Evolutionary conservation across 352 stramenopile species (phyloP), one percentile per base, ranked within the genome.

Genomic region (Phytophthora quininea): DNA sequence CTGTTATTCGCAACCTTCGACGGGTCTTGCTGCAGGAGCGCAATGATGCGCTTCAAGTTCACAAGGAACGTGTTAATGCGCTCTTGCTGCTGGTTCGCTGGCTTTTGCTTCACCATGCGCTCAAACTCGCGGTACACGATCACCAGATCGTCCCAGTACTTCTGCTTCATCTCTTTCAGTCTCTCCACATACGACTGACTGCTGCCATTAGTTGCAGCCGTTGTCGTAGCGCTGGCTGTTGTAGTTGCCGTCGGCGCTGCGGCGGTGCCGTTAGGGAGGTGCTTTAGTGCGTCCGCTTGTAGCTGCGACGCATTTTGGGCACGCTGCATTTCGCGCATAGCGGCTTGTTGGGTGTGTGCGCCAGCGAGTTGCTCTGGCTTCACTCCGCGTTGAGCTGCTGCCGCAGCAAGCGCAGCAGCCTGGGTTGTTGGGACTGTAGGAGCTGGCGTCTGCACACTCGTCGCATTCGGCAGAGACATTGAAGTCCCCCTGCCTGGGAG

Each of bases 61-160:
- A 90, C 75, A 7, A 95, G 65, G 67, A 95, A 92, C 0, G 84
- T 90, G 53, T 91, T 92, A 49, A 93, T 92, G 0, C 87, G 87
- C 54, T 93, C 85, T 43, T 92, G 83, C 54, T 95, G 85, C 59
- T 91, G 83, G 14, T 88, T 90, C 9, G 80, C 78, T 0, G 82
- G 83, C 46, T 93, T 93, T 62, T 95, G 83, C 64, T 91, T 89
- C 31, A 92, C 87, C 87, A 95, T 92, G 31, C 85, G 79, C 52
- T 92, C 85, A 54, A 95, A 93, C 56, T 95, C 87, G n/a, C 80
- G 79, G 57, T 92, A 92, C 19, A 95, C 87, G 49, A 93, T 84
- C 49, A 95, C 79, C 10, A 95, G 54, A 52, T 93, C 85, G 30
- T 95, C 82, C 85, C 85, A 95, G 50, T 95, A 93, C 61, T 95